These are phyloP conservation scores for Glarea lozoyensis DNA, from an alignment of 495 filamentous ascomycete species.

Conservation along the genomic window DNA sequence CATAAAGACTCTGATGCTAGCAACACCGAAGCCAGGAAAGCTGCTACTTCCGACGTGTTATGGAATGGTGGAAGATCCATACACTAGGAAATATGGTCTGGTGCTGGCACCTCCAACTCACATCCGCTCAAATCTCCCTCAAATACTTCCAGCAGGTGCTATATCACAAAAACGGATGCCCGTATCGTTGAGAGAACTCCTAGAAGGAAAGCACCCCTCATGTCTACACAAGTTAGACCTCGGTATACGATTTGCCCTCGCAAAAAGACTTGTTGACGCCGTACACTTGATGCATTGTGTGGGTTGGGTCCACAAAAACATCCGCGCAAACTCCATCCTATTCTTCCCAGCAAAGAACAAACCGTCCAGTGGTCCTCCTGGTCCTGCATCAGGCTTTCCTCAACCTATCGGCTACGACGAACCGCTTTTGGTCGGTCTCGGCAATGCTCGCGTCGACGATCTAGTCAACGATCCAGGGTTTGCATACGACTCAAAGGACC, in stretches of 20 bases:
- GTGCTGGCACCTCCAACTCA: slow-evolving; percentile 20
- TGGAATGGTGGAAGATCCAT: slow-evolving; percentile 20
- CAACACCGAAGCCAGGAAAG: slow-evolving; percentile 17
- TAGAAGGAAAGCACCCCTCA: slow-evolving; percentile 15
- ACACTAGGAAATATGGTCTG: slow-evolving; percentile 12
- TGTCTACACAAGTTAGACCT: slow-evolving; percentile 16
- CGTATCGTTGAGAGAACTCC: slow-evolving; percentile 13
- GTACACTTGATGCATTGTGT: slow-evolving; percentile 22
- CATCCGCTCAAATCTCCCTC: slow-evolving; percentile 16
- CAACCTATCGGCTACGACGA: slow-evolving; percentile 16
- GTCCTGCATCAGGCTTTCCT: slow-evolving; percentile 12
- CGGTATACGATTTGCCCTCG: slow-evolving; percentile 15
- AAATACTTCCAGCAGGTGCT: slow-evolving; percentile 17
- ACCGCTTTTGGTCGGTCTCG: slow-evolving; percentile 15
- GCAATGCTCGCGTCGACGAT: slow-evolving; percentile 12
- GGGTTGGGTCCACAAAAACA: slow-evolving; percentile 9
- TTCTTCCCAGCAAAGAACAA: slow-evolving; percentile 17
- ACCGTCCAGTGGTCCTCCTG: slow-evolving; percentile 12
- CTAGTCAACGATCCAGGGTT: neutral
- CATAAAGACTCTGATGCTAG: slow-evolving; percentile 17
- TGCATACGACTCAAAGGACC: neutral
- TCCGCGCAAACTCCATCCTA: slow-evolving; percentile 20
- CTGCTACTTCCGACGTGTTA: slow-evolving; percentile 20
- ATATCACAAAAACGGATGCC: slow-evolving; percentile 21
- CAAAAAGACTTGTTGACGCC: slow-evolving; percentile 18